These are phyloP conservation scores for Colletotrichum eleusines DNA, from an alignment of 2,329 filamentous ascomycete species.

Conservation along the genomic window DNA sequence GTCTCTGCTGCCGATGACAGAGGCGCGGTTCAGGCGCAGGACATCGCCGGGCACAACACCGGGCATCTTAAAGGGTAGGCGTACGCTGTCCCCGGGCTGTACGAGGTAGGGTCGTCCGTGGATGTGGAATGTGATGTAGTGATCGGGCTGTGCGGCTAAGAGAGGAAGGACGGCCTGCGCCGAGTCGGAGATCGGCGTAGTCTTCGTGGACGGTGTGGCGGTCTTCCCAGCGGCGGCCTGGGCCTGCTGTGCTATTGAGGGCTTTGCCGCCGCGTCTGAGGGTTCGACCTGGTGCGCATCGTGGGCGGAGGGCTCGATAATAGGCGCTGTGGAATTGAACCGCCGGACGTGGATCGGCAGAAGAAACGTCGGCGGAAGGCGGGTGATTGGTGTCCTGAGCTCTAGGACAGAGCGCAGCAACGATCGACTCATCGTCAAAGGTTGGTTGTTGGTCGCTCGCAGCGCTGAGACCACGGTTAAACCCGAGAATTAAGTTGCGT, in stretches of 20 bases:
- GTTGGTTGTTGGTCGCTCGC: neutral
- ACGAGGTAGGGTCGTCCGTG: conserved; percentile 85
- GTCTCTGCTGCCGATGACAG: conserved; percentile 85
- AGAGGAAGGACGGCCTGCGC: conserved; percentile 75
- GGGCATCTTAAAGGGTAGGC: conserved; percentile 84
- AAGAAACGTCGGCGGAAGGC: conserved; percentile 51
- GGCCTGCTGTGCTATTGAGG: conserved; percentile 31
- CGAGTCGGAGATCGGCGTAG: conserved; percentile 63
- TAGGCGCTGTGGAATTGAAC: conserved; percentile 64
- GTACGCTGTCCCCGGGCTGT: conserved; percentile 79
- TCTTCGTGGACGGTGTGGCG: conserved; percentile 44
- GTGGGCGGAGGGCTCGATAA: conserved; percentile 54
- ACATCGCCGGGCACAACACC: conserved; percentile 84
- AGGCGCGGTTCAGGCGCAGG: conserved; percentile 88
- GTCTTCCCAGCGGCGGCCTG: conserved; percentile 13
- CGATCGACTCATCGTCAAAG: conserved; percentile 65
- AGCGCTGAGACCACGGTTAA: conserved; percentile 2
- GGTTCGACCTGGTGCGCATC: conserved; percentile 42
- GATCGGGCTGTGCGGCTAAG: conserved; percentile 77
- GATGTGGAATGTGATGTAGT: conserved; percentile 85
- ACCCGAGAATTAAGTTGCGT: neutral
- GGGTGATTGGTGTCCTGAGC: conserved; percentile 61
- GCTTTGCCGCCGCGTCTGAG: conserved; percentile 17
- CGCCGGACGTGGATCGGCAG: conserved; percentile 50
- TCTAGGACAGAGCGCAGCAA: conserved; percentile 74